A percentile compares a stretch with the other conserved stretches of the same genome.
Evolutionary conservation across 2,329 filamentous ascomycete species (phyloP).

Genomic region (Fusarium nanum): DNA sequence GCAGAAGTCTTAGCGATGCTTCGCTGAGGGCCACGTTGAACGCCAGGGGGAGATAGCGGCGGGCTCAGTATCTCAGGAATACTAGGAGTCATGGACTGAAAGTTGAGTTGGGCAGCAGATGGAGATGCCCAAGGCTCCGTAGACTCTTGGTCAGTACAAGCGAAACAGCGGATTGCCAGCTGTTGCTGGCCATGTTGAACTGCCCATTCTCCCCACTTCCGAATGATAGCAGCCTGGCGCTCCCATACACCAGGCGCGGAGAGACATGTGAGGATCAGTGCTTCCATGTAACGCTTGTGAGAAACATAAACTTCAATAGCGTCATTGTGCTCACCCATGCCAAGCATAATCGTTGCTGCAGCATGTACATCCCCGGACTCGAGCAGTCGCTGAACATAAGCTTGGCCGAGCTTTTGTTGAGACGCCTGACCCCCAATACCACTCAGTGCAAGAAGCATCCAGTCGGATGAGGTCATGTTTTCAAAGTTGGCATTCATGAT

Average conservation of each 20-base stretch:
- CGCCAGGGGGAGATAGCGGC: conserved; percentile 77
- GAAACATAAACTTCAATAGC: conserved; percentile 97
- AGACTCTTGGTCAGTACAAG: conserved; percentile 87
- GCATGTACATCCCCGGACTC: conserved; percentile 92
- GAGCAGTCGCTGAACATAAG: conserved; percentile 89
- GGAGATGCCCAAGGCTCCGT: conserved; percentile 91
- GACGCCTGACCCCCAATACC: conserved; percentile 81
- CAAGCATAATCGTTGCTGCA: conserved; percentile 91
- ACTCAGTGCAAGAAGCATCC: conserved; percentile 94
- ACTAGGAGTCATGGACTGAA: conserved; percentile 64
- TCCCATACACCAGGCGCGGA: conserved; percentile 90
- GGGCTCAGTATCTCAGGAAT: conserved; percentile 75
- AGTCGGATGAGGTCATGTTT: conserved; percentile 92
- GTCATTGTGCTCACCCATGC: conserved; percentile 91
- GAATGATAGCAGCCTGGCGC: conserved; percentile 85
- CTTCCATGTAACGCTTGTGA: conserved; percentile 91
- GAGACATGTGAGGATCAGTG: conserved; percentile 86
- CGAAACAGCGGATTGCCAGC: conserved; percentile 91
- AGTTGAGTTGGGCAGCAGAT: conserved; percentile 72
- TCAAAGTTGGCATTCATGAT: conserved; percentile 83
- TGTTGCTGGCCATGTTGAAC: conserved; percentile 89
- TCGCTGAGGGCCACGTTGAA: conserved; percentile 68
- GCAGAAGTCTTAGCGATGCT: conserved; percentile 83
- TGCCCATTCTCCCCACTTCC: conserved; percentile 95
- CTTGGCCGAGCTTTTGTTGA: conserved; percentile 89